Conservation (phyloP, 495 filamentous ascomycete species). For the Tuber brumale region DNA sequence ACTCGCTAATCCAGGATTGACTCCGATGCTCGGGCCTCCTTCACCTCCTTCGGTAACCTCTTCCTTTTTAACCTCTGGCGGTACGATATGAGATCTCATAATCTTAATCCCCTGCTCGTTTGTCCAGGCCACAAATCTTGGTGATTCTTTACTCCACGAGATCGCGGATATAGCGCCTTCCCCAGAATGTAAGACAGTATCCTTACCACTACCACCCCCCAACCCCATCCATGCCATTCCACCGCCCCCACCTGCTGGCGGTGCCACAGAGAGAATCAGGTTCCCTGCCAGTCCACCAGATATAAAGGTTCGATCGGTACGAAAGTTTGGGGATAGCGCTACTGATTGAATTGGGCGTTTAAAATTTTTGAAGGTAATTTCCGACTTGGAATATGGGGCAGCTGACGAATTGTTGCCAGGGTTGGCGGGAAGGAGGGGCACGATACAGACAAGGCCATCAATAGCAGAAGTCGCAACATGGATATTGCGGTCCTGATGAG, state of each 20-base stretch:
- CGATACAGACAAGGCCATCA: slow-evolving; percentile 88
- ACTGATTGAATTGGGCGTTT: slow-evolving; percentile 84
- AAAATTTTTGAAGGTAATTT: slow-evolving; percentile 87
- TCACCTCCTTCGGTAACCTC: slow-evolving; percentile 19
- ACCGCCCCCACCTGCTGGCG: slow-evolving; percentile 58
- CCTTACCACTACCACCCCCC: slow-evolving; percentile 69
- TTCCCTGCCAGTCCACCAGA: slow-evolving; percentile 88
- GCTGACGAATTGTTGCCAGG: slow-evolving; percentile 32
- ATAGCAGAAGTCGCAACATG: slow-evolving; percentile 90
- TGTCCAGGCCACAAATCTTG: slow-evolving; percentile 85
- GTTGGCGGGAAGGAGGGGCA: slow-evolving; percentile 66
- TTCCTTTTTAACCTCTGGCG: slow-evolving; percentile 44
- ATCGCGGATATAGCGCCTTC: slow-evolving; percentile 87
- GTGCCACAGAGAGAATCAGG: slow-evolving; percentile 77
- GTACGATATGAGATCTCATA: slow-evolving; percentile 80
- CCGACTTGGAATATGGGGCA: slow-evolving; percentile 50
- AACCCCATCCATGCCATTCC: slow-evolving; percentile 67
- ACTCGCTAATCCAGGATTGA: slow-evolving; percentile 32
- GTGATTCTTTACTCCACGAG: slow-evolving; percentile 77
- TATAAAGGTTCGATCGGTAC: slow-evolving; percentile 73
- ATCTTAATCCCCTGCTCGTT: slow-evolving; percentile 97
- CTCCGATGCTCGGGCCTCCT: slow-evolving; percentile 14
- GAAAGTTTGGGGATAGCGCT: slow-evolving; percentile 86
- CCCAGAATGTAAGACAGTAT: slow-evolving; percentile 81
- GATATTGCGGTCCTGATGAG: slow-evolving; percentile 46